Conservation (phyloP, 345 rosid genomes). For the Lumnitzera racemosa region DNA sequence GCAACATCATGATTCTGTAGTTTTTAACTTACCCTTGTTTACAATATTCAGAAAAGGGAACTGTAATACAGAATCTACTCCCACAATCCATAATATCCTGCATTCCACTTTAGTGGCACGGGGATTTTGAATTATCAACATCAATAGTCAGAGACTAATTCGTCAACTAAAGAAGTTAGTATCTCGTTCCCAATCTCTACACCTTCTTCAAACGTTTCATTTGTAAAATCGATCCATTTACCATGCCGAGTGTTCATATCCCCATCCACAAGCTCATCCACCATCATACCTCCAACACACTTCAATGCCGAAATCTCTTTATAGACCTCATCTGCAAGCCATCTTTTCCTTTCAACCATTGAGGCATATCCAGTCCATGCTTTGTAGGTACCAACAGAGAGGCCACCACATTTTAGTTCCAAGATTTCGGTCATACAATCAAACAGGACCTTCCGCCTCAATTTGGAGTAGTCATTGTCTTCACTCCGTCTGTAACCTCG, state of each 20-base stretch:
- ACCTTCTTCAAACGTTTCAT: conserved; percentile 63
- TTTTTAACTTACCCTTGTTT: too few species aligned
- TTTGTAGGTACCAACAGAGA: conserved; percentile 39
- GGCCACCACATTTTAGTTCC: conserved; percentile 22
- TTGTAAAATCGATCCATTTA: conserved; percentile 62
- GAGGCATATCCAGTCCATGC: conserved; percentile 27
- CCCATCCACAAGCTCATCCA: conserved; percentile 74
- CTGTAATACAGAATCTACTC: too few species aligned
- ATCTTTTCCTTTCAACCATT: conserved; percentile 29
- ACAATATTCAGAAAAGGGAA: too few species aligned
- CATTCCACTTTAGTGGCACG: not conserved
- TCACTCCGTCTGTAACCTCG: conserved; percentile 10
- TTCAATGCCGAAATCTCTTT: conserved; percentile 46
- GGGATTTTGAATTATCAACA: not conserved
- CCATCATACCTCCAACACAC: conserved; percentile 53
- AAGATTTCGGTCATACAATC: conserved; percentile 49
- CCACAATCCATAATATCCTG: too few species aligned
- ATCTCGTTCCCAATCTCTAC: conserved; percentile 51
- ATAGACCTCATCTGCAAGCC: conserved; percentile 55
- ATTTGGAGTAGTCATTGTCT: conserved; percentile 31
- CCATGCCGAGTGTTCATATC: conserved; percentile 65
- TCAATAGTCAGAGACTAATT: conserved; percentile 47
- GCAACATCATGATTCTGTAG: too few species aligned
- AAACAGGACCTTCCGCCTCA: conserved; percentile 43
- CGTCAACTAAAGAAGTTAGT: conserved; percentile 58